Evolutionary conservation across 2,329 filamentous ascomycete genomes (phyloP), one percentile per base, ranked within the genome.

Genomic region (Sarocladiaceae sp.): DNA sequence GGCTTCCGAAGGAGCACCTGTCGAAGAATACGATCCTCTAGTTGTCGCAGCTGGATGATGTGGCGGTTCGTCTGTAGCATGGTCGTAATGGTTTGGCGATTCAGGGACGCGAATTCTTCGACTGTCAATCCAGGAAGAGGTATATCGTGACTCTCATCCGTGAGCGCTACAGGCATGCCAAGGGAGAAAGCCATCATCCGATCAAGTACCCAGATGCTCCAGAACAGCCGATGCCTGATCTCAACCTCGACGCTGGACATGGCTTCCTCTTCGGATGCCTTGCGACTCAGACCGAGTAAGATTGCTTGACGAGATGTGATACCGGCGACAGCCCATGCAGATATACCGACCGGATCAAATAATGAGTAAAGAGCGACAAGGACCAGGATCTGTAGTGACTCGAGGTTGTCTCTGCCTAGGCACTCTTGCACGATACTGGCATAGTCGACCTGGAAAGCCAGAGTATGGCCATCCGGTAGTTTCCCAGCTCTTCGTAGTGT

Each of bases 141-240:
- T 2, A 75, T 64, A 49, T 68, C 66, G 26, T 66, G 62, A 36
- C 69, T 66, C 15, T 69, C 66, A 54, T 74, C 70, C 1, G 59
- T 64, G 8, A 76, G 62, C 1, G 69, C 67, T 2, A 65, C 64
- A 0, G 71, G 69, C 10, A 74, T 58, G 2, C 73, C 73, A 3
- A 68, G 63, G 0, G 70, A 73, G 2, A 67, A 61, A 13, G 71
- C 66, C 57, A 73, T 70, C 72, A 76, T 75, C 17, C 73, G 66
- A 52, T 75, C 73, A 2, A 75, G 59, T 1, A 73, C 69, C 54
- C 68, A 74, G 6, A 74, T 69, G 37, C 71, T 74, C 73, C 73
- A 76, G 53, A 67, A 71, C 1, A 76, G 60, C 1, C 73, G 69
- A 46, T 71, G 69, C 1, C 66, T 66, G 20, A 67, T 57, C 55